Base-by-base conservation (phyloP, 208 protist genomes). In the Porcisia hertigi region DNA sequence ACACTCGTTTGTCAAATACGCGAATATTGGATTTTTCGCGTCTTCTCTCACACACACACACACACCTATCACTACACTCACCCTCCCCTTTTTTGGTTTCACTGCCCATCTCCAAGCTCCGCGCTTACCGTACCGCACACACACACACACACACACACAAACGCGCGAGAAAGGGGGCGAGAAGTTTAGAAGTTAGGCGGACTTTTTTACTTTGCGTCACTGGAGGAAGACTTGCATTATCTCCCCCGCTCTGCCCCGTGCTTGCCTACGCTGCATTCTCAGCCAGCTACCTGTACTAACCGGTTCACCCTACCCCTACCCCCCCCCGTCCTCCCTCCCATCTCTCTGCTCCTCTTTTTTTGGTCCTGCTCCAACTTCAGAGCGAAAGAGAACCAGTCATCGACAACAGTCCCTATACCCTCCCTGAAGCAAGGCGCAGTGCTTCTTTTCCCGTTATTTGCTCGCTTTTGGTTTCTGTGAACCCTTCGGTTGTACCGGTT, bases 321-420 rank as follows among this genome's bases (percentile, higher is more conserved):
- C 64, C 30, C 30, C 30, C 30, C 43, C 63, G 23, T 18, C 34
- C 63, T 67, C 63, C 23, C 43, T 67, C 34, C 23, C 20, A 41
- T 41, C 63, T 52, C 25, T 67, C 34, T 67, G 36, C 25, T 65
- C 59, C 25, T 47, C 25, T 67, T 67, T 34, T 67, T 67, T 34
- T 34, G 59, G 2, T 65, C 14, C 14, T 34, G n/a, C 6, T 25
- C 55, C 55, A 59, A 52, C 47, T 12, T 52, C 47, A 52, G 11
- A 12, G 47, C 47, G 47, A 52, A 12, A 52, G 47, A 52, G 11
- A 52, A 52, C n/a, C 6, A 34, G 55, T 25, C 16, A 25, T 59
- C 23, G 55, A 59, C 16, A 59, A 59, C 14, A 59, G 9, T 59
- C 14, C 23, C 9, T 59, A 25, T 18, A 59, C 20, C 20, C 30